Percentiles rank a stretch among this genome's conserved stretches.
phyloP scores from a whole-genome alignment of 257 asterid genomes.

The Lavandula angustifolia region DNA sequence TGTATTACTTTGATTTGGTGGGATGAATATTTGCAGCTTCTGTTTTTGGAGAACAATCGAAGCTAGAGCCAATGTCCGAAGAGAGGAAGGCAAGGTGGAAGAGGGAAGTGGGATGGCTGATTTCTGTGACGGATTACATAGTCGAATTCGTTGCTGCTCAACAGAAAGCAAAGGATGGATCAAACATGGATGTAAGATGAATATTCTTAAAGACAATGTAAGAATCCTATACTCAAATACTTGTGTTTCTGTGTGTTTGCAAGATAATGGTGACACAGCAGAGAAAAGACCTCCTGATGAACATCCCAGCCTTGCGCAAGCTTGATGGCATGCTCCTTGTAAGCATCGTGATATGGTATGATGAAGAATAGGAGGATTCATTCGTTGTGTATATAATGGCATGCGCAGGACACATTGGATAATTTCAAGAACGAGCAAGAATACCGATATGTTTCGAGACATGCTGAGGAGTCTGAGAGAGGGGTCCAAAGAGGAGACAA shows the following conservation, averaged over 20 bases:
- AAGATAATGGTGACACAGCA: slow-evolving; percentile 86
- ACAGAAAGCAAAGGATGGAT: slow-evolving; percentile 73
- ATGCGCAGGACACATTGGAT: slow-evolving; percentile 59
- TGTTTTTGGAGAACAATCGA: slow-evolving; percentile 76
- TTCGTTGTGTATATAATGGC: not conserved
- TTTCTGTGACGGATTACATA: slow-evolving; percentile 80
- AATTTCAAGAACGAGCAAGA: slow-evolving; percentile 60
- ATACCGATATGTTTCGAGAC: slow-evolving; percentile 63
- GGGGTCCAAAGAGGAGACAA: slow-evolving; percentile 64
- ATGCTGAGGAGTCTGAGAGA: slow-evolving; percentile 68
- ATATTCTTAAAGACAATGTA: too few species aligned
- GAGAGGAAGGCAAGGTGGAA: slow-evolving; percentile 80
- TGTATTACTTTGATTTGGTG: too few species aligned
- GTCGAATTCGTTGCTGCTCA: slow-evolving; percentile 82
- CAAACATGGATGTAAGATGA: slow-evolving; percentile 64
- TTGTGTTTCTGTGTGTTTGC: not conserved
- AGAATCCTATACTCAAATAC: not conserved
- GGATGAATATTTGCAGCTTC: slow-evolving; percentile 90
- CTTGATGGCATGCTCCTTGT: slow-evolving; percentile 84
- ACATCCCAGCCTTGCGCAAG: slow-evolving; percentile 77
- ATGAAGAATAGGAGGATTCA: not conserved
- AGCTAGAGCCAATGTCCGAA: slow-evolving; percentile 75
- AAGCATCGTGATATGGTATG: slow-evolving; percentile 28
- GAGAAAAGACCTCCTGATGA: slow-evolving; percentile 63
- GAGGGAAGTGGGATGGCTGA: slow-evolving; percentile 78